Percentiles rank a stretch among this genome's conserved stretches.
phyloP scores from a whole-genome alignment of 495 filamentous ascomycete species.

The Penicillium samsonianum region DNA sequence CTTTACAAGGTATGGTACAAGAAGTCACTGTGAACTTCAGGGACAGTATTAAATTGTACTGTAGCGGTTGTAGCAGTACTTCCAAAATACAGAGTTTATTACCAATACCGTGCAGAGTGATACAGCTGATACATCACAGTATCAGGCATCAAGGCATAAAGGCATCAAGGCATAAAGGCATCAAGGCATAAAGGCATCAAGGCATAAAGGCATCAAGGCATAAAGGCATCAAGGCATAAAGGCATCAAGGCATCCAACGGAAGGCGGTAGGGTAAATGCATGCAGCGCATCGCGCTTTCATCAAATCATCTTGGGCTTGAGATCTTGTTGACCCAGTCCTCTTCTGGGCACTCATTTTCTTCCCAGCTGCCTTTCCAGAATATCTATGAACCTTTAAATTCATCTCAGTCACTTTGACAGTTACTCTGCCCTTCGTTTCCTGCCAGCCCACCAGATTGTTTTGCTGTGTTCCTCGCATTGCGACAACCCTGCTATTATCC shows the following conservation, averaged over 20 bases:
- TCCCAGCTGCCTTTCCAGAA: neutral
- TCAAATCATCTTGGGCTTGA: slow-evolving; percentile 12
- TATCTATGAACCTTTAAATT: neutral
- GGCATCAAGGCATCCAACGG: slow-evolving; percentile 27
- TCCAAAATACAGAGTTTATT: neutral
- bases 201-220: too few relatives aligned
- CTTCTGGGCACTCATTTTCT: neutral
- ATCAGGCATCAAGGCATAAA: slow-evolving; percentile 30
- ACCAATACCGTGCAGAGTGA: neutral
- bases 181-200: too few relatives aligned
- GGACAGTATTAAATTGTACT: neutral
- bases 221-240: too few relatives aligned
- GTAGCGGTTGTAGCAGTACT: neutral
- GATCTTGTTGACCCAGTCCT: slow-evolving; percentile 10
- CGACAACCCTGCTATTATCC: slow-evolving; percentile 10
- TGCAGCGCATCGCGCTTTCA: slow-evolving; percentile 35
- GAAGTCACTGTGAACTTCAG: slow-evolving; percentile 7
- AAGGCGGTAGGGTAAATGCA: slow-evolving; percentile 25
- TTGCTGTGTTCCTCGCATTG: slow-evolving; percentile 10
- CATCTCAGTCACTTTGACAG: neutral
- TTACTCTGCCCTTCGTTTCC: slow-evolving; percentile 1
- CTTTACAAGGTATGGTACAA: neutral
- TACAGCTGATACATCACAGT: neutral
- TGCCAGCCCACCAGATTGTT: neutral
- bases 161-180: too few relatives aligned